Evolutionary conservation across 345 rosid genomes (phyloP).

Genomic region (Brassica cretica): DNA sequence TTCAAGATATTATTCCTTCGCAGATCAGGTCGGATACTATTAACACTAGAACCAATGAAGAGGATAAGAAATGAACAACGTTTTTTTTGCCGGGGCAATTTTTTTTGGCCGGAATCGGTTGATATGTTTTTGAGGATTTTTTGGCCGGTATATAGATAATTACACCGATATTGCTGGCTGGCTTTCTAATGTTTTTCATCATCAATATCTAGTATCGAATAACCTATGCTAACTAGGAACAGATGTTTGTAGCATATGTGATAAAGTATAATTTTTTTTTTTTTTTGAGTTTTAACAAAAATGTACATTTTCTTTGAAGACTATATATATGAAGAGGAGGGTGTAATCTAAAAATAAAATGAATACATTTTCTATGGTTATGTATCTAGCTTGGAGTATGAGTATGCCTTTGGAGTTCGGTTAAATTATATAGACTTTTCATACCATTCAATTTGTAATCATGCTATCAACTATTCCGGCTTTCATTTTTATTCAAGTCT

Average conservation of each 20-base stretch:
- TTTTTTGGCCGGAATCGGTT: slow-evolving; percentile 25
- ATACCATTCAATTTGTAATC: slow-evolving; percentile 18
- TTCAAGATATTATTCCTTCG: slow-evolving; percentile 85
- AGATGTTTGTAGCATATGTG: slow-evolving; percentile 34
- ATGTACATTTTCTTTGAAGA: background rate
- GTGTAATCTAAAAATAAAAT: background rate
- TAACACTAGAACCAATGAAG: slow-evolving; percentile 23
- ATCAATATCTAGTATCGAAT: slow-evolving; percentile 34
- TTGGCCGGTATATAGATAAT: slow-evolving; percentile 27
- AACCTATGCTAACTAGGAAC: slow-evolving; percentile 24
- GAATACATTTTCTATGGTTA: background rate
- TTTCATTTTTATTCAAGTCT: background rate
- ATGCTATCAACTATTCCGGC: slow-evolving; percentile 20
- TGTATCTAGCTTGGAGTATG: background rate
- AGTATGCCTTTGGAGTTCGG: background rate
- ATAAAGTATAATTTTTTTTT: background rate
- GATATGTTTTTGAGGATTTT: slow-evolving; percentile 27
- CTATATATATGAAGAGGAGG: background rate
- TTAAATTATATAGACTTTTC: slow-evolving; percentile 4
- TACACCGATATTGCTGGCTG: slow-evolving; percentile 16
- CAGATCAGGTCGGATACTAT: slow-evolving; percentile 48
- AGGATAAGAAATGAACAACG: slow-evolving; percentile 20
- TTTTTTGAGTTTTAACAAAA: background rate
- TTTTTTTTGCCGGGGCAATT: background rate
- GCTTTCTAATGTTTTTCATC: too few relatives aligned